phyloP scores from a whole-genome alignment of 257 asterid genomes.

The Lavandula angustifolia region DNA sequence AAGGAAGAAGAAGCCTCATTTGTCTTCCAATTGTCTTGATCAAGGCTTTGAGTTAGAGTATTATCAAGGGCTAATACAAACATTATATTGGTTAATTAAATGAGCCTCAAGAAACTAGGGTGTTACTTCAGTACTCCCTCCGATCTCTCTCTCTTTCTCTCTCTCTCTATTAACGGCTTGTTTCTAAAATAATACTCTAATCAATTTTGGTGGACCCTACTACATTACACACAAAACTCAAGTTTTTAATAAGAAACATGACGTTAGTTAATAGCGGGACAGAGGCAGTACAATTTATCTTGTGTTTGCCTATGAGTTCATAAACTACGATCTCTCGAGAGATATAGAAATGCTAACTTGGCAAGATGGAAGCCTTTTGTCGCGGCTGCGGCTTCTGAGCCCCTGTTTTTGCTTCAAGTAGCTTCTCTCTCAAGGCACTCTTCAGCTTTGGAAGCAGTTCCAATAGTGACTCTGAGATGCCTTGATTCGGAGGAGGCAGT shows the following conservation, averaged over 20 bases:
- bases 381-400: constrained; percentile 66
- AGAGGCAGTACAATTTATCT: background rate
- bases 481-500: constrained; percentile 52
- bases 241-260: no score
- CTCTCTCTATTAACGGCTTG: no score
- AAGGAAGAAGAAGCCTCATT: constrained; percentile 33
- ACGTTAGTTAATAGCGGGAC: background rate
- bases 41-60: background rate
- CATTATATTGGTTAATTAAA: no score
- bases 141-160: no score
- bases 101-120: background rate
- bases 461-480: constrained; percentile 48
- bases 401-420: constrained; percentile 63
- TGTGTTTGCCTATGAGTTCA: constrained; percentile 24
- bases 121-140: background rate
- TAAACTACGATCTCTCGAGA: constrained; percentile 18
- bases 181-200: no score
- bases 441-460: constrained; percentile 57
- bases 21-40: constrained; percentile 39
- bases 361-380: constrained; percentile 46
- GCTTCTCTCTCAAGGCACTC: constrained; percentile 62
- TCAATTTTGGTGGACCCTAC: no score
- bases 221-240: no score
- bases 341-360: background rate
- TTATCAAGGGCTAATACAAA: no score